phyloP scores from a whole-genome alignment of 495 filamentous ascomycete species.

The Cladorrhinum samala region DNA sequence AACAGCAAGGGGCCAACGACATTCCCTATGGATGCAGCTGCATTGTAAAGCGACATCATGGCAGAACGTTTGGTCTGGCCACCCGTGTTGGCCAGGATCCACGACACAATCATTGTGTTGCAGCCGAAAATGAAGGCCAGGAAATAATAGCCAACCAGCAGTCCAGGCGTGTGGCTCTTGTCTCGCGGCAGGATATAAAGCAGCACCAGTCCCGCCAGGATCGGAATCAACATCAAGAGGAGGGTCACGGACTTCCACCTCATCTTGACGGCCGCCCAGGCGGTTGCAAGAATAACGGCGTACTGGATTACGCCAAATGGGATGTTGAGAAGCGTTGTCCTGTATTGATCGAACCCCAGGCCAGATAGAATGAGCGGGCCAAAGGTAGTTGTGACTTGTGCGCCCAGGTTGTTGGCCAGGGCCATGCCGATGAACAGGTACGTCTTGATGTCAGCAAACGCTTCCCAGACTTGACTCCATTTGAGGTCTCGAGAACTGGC shows the following conservation, averaged over 20 bases:
- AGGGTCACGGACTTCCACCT: slow-evolving; percentile 48
- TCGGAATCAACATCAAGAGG: slow-evolving; percentile 44
- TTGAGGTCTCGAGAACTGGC: slow-evolving; percentile 50
- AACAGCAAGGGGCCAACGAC: slow-evolving; percentile 67
- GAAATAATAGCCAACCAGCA: slow-evolving; percentile 57
- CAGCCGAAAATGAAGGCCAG: slow-evolving; percentile 55
- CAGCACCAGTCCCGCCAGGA: slow-evolving; percentile 51
- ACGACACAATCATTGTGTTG: slow-evolving; percentile 42
- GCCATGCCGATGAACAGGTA: slow-evolving; percentile 46
- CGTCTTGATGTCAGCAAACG: slow-evolving; percentile 40
- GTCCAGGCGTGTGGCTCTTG: slow-evolving; percentile 30
- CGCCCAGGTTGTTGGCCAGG: slow-evolving; percentile 56
- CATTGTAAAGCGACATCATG: slow-evolving; percentile 55
- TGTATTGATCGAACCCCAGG: slow-evolving; percentile 52
- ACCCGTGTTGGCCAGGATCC: slow-evolving; percentile 55
- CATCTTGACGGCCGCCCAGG: slow-evolving; percentile 45
- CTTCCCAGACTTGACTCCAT: slow-evolving; percentile 37
- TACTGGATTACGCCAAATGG: slow-evolving; percentile 56
- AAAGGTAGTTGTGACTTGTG: slow-evolving; percentile 53
- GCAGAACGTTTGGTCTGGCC: slow-evolving; percentile 57
- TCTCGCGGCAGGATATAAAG: slow-evolving; percentile 48
- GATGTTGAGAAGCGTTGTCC: slow-evolving; percentile 57
- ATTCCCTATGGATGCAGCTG: slow-evolving; percentile 55
- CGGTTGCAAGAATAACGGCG: slow-evolving; percentile 49
- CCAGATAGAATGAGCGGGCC: slow-evolving; percentile 58